These are phyloP conservation scores for Phytophthora fragariae DNA, from an alignment of 352 stramenopile species.

Conservation along the genomic window DNA sequence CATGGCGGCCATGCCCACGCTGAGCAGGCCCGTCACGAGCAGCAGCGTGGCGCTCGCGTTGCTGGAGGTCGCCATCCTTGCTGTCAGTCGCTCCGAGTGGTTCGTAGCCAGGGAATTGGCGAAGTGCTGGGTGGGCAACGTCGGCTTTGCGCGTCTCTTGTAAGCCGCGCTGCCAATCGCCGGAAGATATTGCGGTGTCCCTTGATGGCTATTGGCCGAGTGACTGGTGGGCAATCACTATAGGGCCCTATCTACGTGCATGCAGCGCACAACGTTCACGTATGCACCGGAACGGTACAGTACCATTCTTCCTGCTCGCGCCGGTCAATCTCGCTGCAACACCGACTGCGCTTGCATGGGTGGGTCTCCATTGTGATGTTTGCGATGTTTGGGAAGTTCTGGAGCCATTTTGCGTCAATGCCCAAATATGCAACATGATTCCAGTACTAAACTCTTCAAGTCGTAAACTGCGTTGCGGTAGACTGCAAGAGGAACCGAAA, in stretches of 20 bases:
- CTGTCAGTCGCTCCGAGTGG: conserved; percentile 1
- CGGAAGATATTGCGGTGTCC: conserved; percentile 21
- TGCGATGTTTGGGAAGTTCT: background rate
- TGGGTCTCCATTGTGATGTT: background rate
- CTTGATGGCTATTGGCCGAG: background rate
- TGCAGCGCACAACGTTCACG: too few species aligned
- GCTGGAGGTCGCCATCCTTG: conserved; percentile 44
- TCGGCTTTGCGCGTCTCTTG: conserved; percentile 12
- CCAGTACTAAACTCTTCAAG: conserved; percentile 9
- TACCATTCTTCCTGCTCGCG: too few species aligned
- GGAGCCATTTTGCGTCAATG: background rate
- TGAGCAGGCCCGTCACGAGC: conserved; percentile 67
- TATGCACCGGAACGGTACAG: too few species aligned
- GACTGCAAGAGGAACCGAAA: background rate
- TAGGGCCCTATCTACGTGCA: background rate
- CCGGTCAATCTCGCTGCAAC: background rate
- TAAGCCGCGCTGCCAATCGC: conserved; percentile 21
- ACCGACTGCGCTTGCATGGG: background rate
- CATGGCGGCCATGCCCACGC: conserved; percentile 61
- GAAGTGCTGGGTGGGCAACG: conserved; percentile 11
- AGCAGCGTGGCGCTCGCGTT: conserved; percentile 55
- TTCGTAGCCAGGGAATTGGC: conserved; percentile 21
- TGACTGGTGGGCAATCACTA: too few species aligned
- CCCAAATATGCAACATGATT: background rate
- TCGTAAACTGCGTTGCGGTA: conserved; percentile 8